These are phyloP conservation scores for Scutellaria baicalensis DNA, from an alignment of 257 asterid genomes.

Conservation along the genomic window DNA sequence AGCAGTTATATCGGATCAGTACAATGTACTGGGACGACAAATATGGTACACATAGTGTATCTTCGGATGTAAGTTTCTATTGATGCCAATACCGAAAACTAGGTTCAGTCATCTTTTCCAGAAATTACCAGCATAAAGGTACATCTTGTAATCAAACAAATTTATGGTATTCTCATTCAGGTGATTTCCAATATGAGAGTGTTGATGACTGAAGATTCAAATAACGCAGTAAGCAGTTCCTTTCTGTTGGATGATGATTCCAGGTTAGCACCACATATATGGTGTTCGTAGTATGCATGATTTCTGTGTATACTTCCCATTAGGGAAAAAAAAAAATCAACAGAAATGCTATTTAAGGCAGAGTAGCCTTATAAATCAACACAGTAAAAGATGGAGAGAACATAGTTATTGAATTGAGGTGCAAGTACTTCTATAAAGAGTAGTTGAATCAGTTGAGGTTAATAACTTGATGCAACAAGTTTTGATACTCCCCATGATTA, in stretches of 20 bases:
- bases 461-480: not conserved
- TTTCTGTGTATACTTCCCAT: not conserved
- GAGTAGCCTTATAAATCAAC: not conserved
- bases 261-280: conserved; percentile 42
- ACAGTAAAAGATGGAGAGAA: not conserved
- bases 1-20: conserved; percentile 90
- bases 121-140: not conserved
- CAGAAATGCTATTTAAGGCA: not conserved
- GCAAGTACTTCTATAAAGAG: not conserved
- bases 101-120: conserved; percentile 30
- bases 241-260: conserved; percentile 97
- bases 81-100: conserved; percentile 28
- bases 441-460: not conserved
- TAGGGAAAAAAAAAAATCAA: not conserved
- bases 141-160: not conserved
- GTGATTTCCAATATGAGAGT: conserved; percentile 91
- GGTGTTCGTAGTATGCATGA: not conserved
- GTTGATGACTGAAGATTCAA: conserved; percentile 94
- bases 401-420: not conserved
- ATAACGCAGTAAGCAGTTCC: conserved; percentile 88
- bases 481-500: not conserved
- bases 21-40: conserved; percentile 99
- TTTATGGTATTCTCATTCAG: conserved; percentile 30
- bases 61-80: conserved; percentile 74
- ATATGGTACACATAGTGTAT: conserved; percentile 94